These are phyloP conservation scores for Coniferiporia weirii DNA, from an alignment of 1,284 basidiomycete species.

Conservation along the genomic window DNA sequence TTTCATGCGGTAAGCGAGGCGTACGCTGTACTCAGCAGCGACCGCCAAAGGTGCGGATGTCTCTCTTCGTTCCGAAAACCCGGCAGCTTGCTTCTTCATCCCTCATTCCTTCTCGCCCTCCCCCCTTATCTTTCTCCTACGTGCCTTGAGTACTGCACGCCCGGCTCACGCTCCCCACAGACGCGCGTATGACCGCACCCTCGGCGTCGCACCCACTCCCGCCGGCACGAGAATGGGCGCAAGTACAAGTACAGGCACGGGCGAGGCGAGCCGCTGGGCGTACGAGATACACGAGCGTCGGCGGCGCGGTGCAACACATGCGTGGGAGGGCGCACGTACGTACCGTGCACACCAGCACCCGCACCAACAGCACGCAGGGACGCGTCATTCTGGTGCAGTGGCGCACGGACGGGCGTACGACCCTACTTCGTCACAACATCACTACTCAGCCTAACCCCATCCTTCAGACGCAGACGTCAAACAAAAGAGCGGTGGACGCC, in stretches of 20 bases:
- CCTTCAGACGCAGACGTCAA: not conserved
- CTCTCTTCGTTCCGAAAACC: not conserved
- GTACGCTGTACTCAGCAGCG: too few relatives aligned
- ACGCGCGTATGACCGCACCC: slow-evolving; percentile 33
- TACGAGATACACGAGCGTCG: slow-evolving; percentile 19
- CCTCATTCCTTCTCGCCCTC: not conserved
- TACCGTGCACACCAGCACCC: slow-evolving; percentile 16
- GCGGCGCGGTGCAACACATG: slow-evolving; percentile 34
- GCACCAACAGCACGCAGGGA: slow-evolving; percentile 11
- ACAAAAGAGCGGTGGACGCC: not conserved
- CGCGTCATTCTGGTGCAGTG: not conserved
- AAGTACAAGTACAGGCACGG: too few relatives aligned
- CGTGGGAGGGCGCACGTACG: slow-evolving; percentile 33
- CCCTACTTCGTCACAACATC: not conserved
- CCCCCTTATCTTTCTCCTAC: not conserved
- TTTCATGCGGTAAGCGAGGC: too few relatives aligned
- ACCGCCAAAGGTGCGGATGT: too few relatives aligned
- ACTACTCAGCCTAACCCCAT: not conserved
- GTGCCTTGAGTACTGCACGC: too few relatives aligned
- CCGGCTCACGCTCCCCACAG: too few relatives aligned
- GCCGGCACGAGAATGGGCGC: too few relatives aligned
- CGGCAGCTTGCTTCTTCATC: not conserved
- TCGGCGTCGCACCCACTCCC: slow-evolving; percentile 16
- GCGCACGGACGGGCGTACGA: slow-evolving; percentile 4
- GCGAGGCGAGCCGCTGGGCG: slow-evolving; percentile 22